A percentile compares a stretch with the other conserved stretches of the same genome.
These are phyloP conservation scores for Rutstroemia sp. DNA, from an alignment of 2,329 filamentous ascomycete species.

Conservation along the genomic window DNA sequence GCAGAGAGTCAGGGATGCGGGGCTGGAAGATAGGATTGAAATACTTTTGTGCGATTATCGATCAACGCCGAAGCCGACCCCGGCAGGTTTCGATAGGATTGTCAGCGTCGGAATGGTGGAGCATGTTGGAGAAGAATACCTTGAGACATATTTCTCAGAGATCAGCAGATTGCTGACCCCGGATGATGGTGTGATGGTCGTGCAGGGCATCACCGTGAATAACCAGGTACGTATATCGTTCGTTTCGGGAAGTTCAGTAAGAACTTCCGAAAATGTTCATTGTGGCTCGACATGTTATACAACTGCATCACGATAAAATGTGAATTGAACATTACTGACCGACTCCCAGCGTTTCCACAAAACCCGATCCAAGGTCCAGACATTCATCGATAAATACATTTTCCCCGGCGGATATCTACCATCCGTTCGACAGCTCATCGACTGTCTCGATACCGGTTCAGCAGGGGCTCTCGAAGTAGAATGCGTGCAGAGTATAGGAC, in stretches of 20 bases:
- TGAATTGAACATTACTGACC: neutral
- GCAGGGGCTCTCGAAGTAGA: constrained; percentile 54
- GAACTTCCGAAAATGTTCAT: neutral
- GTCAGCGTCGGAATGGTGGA: constrained; percentile 70
- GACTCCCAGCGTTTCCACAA: constrained; percentile 6
- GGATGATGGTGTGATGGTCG: constrained; percentile 54
- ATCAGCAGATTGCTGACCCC: constrained; percentile 55
- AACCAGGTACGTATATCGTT: constrained; percentile 1
- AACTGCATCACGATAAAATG: no score
- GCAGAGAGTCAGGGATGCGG: constrained; percentile 49
- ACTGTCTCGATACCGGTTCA: constrained; percentile 51
- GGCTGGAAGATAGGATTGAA: constrained; percentile 49
- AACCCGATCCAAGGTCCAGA: constrained; percentile 6
- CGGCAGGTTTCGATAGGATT: constrained; percentile 54
- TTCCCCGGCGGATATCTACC: constrained; percentile 66
- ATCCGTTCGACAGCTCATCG: constrained; percentile 44
- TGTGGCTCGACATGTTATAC: neutral
- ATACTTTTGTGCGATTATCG: constrained; percentile 62
- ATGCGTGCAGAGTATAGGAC: constrained; percentile 60
- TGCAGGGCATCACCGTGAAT: constrained; percentile 66
- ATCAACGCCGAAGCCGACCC: constrained; percentile 41
- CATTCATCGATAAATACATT: constrained; percentile 65
- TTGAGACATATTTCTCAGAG: constrained; percentile 56
- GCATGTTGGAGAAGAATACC: constrained; percentile 58
- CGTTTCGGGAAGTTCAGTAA: no score